Percentiles rank a stretch among this genome's conserved stretches.
Conservation (phyloP, 192 early-diverging fungal species). For the Oehlia diaphana region DNA sequence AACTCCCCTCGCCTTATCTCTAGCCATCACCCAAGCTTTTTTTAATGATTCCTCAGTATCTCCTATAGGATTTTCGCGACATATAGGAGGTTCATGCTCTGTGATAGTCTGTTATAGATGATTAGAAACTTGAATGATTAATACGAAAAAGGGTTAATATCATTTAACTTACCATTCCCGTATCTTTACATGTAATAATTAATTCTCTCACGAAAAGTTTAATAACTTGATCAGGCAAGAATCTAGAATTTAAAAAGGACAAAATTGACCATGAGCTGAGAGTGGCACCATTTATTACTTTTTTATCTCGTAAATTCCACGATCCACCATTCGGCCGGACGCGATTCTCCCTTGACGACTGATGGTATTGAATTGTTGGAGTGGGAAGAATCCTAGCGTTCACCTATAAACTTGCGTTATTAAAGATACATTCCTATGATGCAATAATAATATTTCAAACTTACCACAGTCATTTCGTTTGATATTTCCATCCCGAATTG, state of each 20-base stretch:
- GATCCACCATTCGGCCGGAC: slow-evolving; percentile 67
- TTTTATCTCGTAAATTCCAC: slow-evolving; percentile 87
- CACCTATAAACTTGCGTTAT: too few relatives aligned
- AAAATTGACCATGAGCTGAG: slow-evolving; percentile 81
- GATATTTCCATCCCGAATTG: slow-evolving; percentile 74
- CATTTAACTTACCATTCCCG: too few relatives aligned
- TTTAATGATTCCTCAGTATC: too few relatives aligned
- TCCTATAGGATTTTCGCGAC: too few relatives aligned
- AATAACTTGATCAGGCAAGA: too few relatives aligned
- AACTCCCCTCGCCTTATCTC: slow-evolving; percentile 44
- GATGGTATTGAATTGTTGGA: slow-evolving; percentile 71
- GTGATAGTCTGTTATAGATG: too few relatives aligned
- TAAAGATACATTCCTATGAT: slow-evolving; percentile 32
- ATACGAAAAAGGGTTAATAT: too few relatives aligned
- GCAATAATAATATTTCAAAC: background rate
- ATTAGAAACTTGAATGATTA: too few relatives aligned
- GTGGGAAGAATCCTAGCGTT: slow-evolving; percentile 74
- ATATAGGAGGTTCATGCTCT: too few relatives aligned
- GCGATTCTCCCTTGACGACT: slow-evolving; percentile 40
- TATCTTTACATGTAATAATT: too few relatives aligned
- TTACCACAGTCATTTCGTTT: slow-evolving; percentile 64
- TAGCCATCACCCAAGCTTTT: too few relatives aligned
- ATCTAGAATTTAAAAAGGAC: slow-evolving; percentile 45
- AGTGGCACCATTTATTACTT: slow-evolving; percentile 70
- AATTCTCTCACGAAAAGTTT: too few relatives aligned